Conservation (phyloP, 306 rosid genomes). For the Cicer judaicum region DNA sequence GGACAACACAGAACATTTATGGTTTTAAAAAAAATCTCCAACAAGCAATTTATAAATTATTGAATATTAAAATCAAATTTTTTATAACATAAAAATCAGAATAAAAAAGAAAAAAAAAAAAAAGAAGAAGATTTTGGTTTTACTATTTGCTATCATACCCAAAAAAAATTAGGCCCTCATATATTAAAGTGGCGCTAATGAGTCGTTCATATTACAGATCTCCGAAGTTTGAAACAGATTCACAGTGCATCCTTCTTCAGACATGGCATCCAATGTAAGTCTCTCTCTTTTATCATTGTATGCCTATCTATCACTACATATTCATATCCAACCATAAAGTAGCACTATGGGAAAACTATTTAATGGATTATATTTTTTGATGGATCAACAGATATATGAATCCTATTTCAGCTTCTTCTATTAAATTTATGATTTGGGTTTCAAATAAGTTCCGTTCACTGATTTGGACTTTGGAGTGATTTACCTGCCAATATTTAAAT, state of each 20-base stretch:
- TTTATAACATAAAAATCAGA: no score
- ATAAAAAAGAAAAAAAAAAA: no score
- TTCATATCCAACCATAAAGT: background rate
- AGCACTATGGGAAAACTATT: background rate
- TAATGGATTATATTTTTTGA: background rate
- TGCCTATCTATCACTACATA: slow-evolving; percentile 15
- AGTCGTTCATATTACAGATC: slow-evolving; percentile 30
- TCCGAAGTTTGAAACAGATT: background rate
- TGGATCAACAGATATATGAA: slow-evolving; percentile 14
- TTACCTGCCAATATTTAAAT: background rate
- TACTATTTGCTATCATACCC: no score
- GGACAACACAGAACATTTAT: no score
- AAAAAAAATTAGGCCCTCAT: background rate
- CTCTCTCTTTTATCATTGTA: background rate
- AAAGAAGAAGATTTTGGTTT: no score
- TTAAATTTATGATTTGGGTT: slow-evolving; percentile 26
- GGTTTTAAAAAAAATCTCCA: no score
- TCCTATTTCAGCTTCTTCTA: slow-evolving; percentile 4
- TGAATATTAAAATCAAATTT: no score
- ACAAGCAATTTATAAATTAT: no score
- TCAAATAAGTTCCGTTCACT: slow-evolving; percentile 11
- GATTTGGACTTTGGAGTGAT: slow-evolving; percentile 28
- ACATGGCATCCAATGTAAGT: slow-evolving; percentile 53
- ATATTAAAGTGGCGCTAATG: background rate
- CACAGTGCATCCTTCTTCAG: background rate